Base-by-base conservation (phyloP, 1,284 basidiomycete species). In the Earliella scabrosa region DNA sequence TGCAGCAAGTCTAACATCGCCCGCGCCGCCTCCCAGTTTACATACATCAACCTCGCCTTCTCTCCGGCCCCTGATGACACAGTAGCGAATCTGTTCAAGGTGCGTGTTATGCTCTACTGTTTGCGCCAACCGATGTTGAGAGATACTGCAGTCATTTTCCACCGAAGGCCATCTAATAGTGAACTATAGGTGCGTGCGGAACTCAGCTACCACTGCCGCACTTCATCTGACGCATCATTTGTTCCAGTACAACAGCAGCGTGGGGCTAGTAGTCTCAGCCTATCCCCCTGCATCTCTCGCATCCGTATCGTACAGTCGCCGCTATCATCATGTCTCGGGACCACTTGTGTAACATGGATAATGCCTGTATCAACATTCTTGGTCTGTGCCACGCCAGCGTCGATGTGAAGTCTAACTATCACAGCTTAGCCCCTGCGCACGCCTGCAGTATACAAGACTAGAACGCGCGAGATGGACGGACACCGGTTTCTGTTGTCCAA, bases 21-120 rank as follows among this genome's bases (percentile, higher is more conserved):
- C 11, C 27, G 26, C 18, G 13, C 11, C 34, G 7, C n/a, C 14
- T 46, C 50, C 14, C 66, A 98, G 96, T 98, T 97, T 75, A 93
- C 95, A 5, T 99, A 98, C 72, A 98, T 99, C 79, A 98, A 98
- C 68, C 82, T 95, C n/a, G 93, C 97, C 0, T 98, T 98, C 72
- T 92, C 92, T 2, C 95, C 95, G 41, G 92, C 95, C 1, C 94
- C 93, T 0, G 95, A 97, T 70, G 95, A 97, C 68, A 93, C 90
- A 0, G 93, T 97, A 3, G 88, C 92, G 0, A 98, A 96, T 70
- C 76, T 95, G 45, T 94, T 83, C 81, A 93, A 93, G 76, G 91
- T 89, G 63, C 53, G 76, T 29, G 16, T 2, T 10, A 16, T 16
- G 40, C 21, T 35, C 44, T 35, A 23, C 24, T 11, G 3, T 24